Percentiles rank a stretch among this genome's conserved stretches.
Conservation (phyloP, 257 asterid species). For the Avicennia marina region DNA sequence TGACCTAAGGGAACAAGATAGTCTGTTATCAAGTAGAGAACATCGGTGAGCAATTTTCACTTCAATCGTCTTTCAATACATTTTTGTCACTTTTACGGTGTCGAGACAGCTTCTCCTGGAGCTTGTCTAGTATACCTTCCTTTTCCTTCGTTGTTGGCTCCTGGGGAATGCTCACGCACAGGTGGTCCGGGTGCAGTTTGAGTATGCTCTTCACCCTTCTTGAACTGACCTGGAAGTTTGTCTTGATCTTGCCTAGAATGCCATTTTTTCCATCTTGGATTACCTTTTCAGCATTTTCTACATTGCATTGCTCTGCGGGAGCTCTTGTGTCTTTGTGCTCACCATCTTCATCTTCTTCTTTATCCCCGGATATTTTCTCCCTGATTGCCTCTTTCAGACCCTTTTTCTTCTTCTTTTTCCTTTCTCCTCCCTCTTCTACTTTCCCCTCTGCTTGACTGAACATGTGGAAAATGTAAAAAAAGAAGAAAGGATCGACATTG, state of each 20-base stretch:
- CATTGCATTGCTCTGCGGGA: conserved; percentile 10
- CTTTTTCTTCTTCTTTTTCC: conserved; percentile 39
- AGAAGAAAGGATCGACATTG: no score
- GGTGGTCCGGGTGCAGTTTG: conserved; percentile 19
- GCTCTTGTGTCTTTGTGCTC: conserved; percentile 4
- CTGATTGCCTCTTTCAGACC: conserved; percentile 31
- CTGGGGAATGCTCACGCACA: conserved; percentile 28
- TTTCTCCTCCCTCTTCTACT: conserved; percentile 36
- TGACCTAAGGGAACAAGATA: neutral
- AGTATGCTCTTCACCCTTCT: conserved; percentile 17
- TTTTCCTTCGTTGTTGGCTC: conserved; percentile 27
- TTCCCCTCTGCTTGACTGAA: conserved; percentile 52
- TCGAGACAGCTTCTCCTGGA: conserved; percentile 44
- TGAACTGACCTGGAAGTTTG: conserved; percentile 40
- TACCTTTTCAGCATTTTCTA: conserved; percentile 18
- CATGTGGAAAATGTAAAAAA: no score
- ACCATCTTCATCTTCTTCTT: conserved; percentile 11
- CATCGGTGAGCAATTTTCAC: neutral
- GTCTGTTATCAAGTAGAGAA: neutral
- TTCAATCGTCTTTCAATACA: conserved; percentile 11
- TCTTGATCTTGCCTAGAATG: conserved; percentile 42
- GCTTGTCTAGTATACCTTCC: conserved; percentile 41
- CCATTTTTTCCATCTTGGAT: conserved; percentile 32
- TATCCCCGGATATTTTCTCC: conserved; percentile 27
- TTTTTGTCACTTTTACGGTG: conserved; percentile 19